Conservation (phyloP, 768 basidiomycete genomes). For the Tylopilus vinaceipallidus region DNA sequence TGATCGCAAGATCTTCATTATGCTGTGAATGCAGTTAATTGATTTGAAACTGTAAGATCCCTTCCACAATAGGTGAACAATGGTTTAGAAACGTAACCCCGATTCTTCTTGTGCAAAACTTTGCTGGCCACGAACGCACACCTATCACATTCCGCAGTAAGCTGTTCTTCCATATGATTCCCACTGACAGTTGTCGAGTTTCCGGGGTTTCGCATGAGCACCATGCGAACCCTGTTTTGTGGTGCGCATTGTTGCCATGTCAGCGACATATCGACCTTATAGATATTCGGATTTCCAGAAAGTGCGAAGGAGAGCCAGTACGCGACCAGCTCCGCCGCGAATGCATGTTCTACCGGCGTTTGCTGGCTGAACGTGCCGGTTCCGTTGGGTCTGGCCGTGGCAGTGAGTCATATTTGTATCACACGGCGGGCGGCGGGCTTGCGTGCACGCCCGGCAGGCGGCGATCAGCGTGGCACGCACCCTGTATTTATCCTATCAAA, state of each 20-base stretch:
- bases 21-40: background rate
- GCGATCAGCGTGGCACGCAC: constrained; percentile 32
- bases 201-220: constrained; percentile 40
- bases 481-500: constrained; percentile 60
- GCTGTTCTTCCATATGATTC: constrained; percentile 41
- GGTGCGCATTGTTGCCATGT: constrained; percentile 43
- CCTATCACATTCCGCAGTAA: constrained; percentile 34
- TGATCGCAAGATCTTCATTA: background rate
- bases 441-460: background rate
- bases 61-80: constrained; percentile 1
- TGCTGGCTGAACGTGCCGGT: constrained; percentile 47
- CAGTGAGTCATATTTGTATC: constrained; percentile 15
- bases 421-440: background rate
- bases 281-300: constrained; percentile 51
- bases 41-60: background rate
- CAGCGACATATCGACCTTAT: constrained; percentile 51
- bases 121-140: constrained; percentile 40
- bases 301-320: constrained; percentile 70
- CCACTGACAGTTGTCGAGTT: constrained; percentile 35
- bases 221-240: constrained; percentile 37
- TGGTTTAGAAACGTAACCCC: background rate
- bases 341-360: constrained; percentile 46
- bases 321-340: constrained; percentile 58
- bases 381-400: constrained; percentile 44
- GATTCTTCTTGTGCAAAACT: constrained; percentile 36